Conservation (phyloP, 2,329 filamentous ascomycete genomes). For the Curvularia hawaiiensis region DNA sequence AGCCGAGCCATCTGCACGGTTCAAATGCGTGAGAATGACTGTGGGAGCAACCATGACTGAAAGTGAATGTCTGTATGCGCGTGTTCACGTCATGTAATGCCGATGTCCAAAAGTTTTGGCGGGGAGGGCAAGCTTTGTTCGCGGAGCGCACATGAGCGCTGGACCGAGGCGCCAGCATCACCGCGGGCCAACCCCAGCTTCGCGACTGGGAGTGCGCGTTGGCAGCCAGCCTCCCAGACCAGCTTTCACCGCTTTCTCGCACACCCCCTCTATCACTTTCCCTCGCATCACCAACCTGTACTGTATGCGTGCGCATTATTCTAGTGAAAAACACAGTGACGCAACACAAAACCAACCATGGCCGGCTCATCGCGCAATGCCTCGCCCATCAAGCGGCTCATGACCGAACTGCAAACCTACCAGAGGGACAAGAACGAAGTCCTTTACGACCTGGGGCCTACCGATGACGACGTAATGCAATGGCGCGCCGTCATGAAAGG, state of each 20-base stretch:
- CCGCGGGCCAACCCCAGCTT: constrained; percentile 13
- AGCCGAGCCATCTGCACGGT: constrained; percentile 79
- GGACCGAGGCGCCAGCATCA: constrained; percentile 28
- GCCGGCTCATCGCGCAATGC: constrained; percentile 40
- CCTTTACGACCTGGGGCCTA: constrained; percentile 61
- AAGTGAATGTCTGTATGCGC: background rate
- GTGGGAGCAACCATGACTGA: constrained; percentile 35
- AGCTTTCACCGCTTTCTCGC: constrained; percentile 5
- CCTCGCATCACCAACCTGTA: background rate
- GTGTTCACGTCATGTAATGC: constrained; percentile 1
- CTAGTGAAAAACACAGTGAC: background rate
- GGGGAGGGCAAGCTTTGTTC: constrained; percentile 29
- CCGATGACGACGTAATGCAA: constrained; percentile 62
- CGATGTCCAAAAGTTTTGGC: constrained; percentile 32
- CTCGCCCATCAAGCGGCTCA: constrained; percentile 62
- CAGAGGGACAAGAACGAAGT: constrained; percentile 61
- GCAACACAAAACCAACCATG: constrained; percentile 24
- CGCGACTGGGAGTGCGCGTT: background rate
- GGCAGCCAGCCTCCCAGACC: constrained; percentile 1
- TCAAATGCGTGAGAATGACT: constrained; percentile 54
- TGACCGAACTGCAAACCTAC: constrained; percentile 66
- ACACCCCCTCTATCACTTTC: background rate
- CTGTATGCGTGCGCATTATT: background rate
- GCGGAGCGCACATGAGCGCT: constrained; percentile 23
- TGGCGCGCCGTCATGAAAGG: constrained; percentile 67